Conservation (phyloP, 768 basidiomycete genomes). For the Trametes cubensis region DNA sequence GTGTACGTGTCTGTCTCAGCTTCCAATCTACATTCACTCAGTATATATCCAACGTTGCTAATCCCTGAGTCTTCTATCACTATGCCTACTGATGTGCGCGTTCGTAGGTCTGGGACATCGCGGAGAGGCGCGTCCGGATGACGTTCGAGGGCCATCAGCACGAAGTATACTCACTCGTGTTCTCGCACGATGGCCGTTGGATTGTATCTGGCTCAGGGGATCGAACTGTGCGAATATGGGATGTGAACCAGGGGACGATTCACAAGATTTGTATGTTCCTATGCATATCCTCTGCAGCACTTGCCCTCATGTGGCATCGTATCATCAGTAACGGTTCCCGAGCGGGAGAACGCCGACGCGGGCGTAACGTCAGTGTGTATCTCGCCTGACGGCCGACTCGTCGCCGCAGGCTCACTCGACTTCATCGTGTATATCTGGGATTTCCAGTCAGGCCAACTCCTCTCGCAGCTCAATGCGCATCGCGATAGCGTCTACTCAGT, state of each 20-base stretch:
- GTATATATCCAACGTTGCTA: background rate
- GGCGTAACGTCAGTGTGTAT: conserved; percentile 65
- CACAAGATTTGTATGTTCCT: conserved; percentile 39
- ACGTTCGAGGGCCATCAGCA: conserved; percentile 88
- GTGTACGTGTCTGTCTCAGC: conserved; percentile 65
- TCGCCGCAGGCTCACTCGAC: conserved; percentile 63
- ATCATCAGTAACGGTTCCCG: conserved; percentile 44
- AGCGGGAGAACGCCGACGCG: conserved; percentile 55
- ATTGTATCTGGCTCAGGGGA: conserved; percentile 91
- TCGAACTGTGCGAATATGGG: conserved; percentile 63
- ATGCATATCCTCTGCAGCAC: background rate
- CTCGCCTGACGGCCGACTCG: conserved; percentile 60
- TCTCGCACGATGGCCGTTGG: conserved; percentile 81
- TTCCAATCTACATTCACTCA: too few relatives aligned
- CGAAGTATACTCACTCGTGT: conserved; percentile 94
- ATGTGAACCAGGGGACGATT: conserved; percentile 47
- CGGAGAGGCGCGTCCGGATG: conserved; percentile 73
- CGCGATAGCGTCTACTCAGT: conserved; percentile 67
- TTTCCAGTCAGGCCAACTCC: conserved; percentile 53
- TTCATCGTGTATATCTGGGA: conserved; percentile 77
- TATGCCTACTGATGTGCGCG: too few relatives aligned
- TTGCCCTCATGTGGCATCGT: too few relatives aligned
- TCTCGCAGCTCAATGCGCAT: conserved; percentile 62
- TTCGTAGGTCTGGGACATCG: conserved; percentile 88
- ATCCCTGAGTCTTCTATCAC: too few relatives aligned